phyloP scores from a whole-genome alignment of 768 basidiomycete species.

The Calocera viscosa region DNA sequence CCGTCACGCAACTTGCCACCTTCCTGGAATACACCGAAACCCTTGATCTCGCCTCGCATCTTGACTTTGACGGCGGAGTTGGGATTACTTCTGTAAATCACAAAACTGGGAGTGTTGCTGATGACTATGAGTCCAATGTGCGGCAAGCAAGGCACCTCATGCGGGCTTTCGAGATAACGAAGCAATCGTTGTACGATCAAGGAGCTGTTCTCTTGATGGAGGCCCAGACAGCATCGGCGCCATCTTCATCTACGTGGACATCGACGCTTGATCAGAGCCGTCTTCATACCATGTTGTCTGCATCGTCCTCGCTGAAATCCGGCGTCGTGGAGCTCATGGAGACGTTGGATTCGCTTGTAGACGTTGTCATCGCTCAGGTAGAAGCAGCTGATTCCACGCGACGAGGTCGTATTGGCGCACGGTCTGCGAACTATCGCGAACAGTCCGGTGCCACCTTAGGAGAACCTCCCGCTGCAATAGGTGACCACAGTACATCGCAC shows the following conservation, averaged over 20 bases:
- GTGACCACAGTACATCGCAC: background rate
- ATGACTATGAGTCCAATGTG: constrained; percentile 46
- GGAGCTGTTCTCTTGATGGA: constrained; percentile 46
- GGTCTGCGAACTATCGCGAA: background rate
- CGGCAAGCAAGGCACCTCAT: constrained; percentile 55
- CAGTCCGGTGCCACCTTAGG: background rate
- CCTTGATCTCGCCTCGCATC: background rate
- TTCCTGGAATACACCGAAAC: background rate
- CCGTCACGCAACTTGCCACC: background rate
- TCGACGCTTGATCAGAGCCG: background rate
- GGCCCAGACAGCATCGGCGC: constrained; percentile 36
- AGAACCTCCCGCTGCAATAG: background rate
- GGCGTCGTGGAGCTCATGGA: constrained; percentile 4
- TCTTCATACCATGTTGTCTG: background rate
- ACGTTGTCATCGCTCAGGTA: constrained; percentile 17
- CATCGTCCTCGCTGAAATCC: constrained; percentile 11
- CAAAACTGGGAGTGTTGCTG: background rate
- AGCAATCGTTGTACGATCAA: constrained; percentile 68
- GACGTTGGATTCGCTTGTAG: constrained; percentile 7
- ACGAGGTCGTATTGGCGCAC: constrained; percentile 9
- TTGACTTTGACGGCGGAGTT: background rate
- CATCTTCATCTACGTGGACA: constrained; percentile 19
- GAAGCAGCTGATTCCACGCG: constrained; percentile 12
- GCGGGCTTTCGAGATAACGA: constrained; percentile 52
- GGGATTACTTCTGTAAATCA: background rate